A percentile compares a stretch with the other conserved stretches of the same genome.
Conservation (phyloP, 495 filamentous ascomycete genomes). For the Chaetomium cochliodes region DNA sequence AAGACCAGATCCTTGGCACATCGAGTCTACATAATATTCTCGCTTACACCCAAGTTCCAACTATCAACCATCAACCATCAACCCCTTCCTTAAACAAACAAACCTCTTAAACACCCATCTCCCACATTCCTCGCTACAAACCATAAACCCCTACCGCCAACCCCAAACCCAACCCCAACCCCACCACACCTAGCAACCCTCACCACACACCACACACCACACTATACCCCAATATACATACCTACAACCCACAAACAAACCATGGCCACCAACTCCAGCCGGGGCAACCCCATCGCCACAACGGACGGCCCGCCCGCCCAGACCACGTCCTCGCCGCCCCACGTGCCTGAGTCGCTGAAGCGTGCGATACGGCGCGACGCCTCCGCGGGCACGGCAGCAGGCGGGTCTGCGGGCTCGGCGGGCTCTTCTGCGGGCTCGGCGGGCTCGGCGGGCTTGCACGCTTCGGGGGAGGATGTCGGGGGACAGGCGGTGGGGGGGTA, state of each 20-base stretch:
- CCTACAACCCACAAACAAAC: not conserved
- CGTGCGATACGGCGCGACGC: constrained; percentile 14
- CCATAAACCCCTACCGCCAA: too few species aligned
- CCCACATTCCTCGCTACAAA: too few species aligned
- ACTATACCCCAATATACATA: not conserved
- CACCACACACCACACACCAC: not conserved
- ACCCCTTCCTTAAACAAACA: too few species aligned
- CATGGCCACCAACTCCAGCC: constrained; percentile 39
- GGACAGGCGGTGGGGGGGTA: not conserved
- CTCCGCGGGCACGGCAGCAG: not conserved
- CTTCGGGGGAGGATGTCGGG: not conserved
- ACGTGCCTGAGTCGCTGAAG: constrained; percentile 25
- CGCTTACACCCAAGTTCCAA: too few species aligned
- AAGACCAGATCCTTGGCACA: too few species aligned
- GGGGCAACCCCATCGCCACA: constrained; percentile 35
- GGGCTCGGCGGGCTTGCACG: constrained; percentile 1
- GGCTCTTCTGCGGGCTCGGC: too few species aligned
- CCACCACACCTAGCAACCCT: too few species aligned
- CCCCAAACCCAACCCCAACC: too few species aligned
- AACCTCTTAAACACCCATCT: too few species aligned
- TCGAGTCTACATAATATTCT: too few species aligned
- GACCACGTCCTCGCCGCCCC: constrained; percentile 5
- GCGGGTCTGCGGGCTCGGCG: not conserved
- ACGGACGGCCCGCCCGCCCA: constrained; percentile 22
- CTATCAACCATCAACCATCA: too few species aligned